Conservation (phyloP, 2,329 filamentous ascomycete genomes). For the Diaporthe nobilis region DNA sequence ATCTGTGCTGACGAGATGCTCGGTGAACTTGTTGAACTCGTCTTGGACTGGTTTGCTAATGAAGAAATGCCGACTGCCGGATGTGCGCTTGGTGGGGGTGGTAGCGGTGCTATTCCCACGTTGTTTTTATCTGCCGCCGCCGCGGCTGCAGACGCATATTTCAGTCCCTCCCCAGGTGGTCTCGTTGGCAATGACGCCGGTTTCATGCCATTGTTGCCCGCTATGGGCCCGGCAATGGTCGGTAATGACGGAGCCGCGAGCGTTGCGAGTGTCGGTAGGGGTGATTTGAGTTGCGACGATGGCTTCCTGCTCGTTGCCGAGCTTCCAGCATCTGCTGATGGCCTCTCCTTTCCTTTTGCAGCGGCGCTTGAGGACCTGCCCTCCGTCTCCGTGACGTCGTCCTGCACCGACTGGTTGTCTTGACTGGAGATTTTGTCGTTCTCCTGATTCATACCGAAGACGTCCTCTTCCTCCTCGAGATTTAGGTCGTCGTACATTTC, state of each 20-base stretch:
- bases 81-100: conserved; percentile 82
- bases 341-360: conserved; percentile 65
- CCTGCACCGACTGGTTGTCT: conserved; percentile 92
- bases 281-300: conserved; percentile 94
- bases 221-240: conserved; percentile 69
- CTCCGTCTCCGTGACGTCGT: conserved; percentile 78
- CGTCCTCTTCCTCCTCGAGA: conserved; percentile 91
- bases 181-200: conserved; percentile 88
- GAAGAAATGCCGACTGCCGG: conserved; percentile 58
- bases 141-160: conserved; percentile 96
- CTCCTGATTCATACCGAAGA: conserved; percentile 84
- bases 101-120: conserved; percentile 92
- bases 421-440: conserved; percentile 94
- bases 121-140: conserved; percentile 91
- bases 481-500: conserved; percentile 95
- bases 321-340: conserved; percentile 69
- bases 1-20: conserved; percentile 63
- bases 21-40: conserved; percentile 69
- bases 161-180: conserved; percentile 89
- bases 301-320: conserved; percentile 74
- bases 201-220: conserved; percentile 79
- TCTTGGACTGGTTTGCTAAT: conserved; percentile 68
- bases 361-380: conserved; percentile 60
- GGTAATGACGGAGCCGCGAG: conserved; percentile 79
- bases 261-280: conserved; percentile 91